Evolutionary conservation across 345 rosid genomes (phyloP).

Genomic region (Adansonia digitata): DNA sequence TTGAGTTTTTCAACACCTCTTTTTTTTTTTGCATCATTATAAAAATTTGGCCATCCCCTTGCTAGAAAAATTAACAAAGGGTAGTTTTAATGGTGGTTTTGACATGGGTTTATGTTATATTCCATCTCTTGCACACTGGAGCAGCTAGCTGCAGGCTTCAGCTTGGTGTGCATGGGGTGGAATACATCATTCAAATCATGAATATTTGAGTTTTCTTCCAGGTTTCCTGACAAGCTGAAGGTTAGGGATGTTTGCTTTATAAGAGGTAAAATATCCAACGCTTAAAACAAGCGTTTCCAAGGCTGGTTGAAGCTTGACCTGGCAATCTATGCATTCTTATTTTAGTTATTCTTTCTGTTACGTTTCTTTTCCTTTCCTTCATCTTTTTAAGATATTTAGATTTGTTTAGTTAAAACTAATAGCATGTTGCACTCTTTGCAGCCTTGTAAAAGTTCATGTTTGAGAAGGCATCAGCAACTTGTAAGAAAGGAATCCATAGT

Average conservation of each 20-base stretch:
- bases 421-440: too few species aligned
- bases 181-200: slow-evolving; percentile 14
- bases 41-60: not conserved
- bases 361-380: not conserved
- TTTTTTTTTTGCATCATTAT: not conserved
- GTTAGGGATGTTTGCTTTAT: not conserved
- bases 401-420: too few species aligned
- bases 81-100: not conserved
- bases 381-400: not conserved
- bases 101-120: slow-evolving; percentile 14
- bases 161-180: slow-evolving; percentile 15
- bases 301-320: not conserved
- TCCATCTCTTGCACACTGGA: slow-evolving; percentile 21
- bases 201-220: not conserved
- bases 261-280: not conserved
- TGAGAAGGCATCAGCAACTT: not conserved
- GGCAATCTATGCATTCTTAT: too few species aligned
- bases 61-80: not conserved
- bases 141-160: not conserved
- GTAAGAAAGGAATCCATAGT: not conserved
- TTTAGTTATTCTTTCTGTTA: not conserved
- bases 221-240: too few species aligned
- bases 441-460: not conserved
- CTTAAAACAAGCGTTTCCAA: not conserved
- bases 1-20: not conserved